Percentiles rank a stretch among this genome's conserved stretches.
These are phyloP conservation scores for Acidomyces sp. DNA, from an alignment of 495 filamentous ascomycete species.

Conservation along the genomic window DNA sequence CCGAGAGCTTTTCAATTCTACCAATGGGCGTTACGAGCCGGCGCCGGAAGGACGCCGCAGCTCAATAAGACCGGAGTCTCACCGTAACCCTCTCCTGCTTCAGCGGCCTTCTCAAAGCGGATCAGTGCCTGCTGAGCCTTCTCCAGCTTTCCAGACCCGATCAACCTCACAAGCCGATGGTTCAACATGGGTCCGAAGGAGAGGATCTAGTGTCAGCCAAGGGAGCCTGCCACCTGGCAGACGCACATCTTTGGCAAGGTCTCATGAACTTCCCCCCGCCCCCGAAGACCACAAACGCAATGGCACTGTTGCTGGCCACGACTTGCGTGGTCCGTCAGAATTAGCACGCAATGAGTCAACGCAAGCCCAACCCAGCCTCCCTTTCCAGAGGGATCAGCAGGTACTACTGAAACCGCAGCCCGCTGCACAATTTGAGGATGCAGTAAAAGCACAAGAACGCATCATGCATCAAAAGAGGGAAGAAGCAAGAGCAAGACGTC, in stretches of 20 bases:
- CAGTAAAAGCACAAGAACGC: constrained; percentile 54
- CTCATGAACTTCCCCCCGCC: constrained; percentile 35
- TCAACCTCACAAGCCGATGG: constrained; percentile 50
- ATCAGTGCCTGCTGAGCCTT: constrained; percentile 72
- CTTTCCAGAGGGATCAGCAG: constrained; percentile 21
- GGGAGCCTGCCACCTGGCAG: constrained; percentile 61
- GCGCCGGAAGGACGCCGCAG: constrained; percentile 61
- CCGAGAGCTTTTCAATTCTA: constrained; percentile 81
- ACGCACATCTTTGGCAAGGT: constrained; percentile 41
- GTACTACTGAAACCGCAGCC: constrained; percentile 20
- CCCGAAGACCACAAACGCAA: constrained; percentile 28
- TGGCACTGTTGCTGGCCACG: constrained; percentile 22
- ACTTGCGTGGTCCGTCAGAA: constrained; percentile 33
- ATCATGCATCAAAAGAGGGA: constrained; percentile 69
- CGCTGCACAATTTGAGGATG: constrained; percentile 23
- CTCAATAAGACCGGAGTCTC: constrained; percentile 52
- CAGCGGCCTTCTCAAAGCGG: constrained; percentile 48
- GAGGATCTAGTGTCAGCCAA: constrained; percentile 88
- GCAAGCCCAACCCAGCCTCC: constrained; percentile 17
- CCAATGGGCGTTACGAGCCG: constrained; percentile 87
- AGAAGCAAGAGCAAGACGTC: constrained; percentile 59
- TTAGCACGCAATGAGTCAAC: constrained; percentile 24
- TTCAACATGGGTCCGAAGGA: constrained; percentile 56
- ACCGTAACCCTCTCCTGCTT: constrained; percentile 64
- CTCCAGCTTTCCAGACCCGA: constrained; percentile 79